Conservation (phyloP, 345 rosid species). For the Angophora floribunda region DNA sequence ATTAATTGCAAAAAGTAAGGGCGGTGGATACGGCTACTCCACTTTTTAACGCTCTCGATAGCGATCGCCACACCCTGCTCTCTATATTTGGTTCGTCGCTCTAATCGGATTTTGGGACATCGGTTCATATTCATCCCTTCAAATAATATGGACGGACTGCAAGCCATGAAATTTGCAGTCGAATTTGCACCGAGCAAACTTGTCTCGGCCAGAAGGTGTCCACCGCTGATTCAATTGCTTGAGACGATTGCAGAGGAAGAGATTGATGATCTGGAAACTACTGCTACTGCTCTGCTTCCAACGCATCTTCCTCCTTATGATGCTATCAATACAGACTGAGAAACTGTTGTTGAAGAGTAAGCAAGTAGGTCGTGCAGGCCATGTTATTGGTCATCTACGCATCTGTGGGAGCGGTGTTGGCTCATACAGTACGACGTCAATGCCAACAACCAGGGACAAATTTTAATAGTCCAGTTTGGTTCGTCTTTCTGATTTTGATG, state of each 20-base stretch:
- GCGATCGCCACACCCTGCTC: neutral
- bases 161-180: neutral
- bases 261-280: neutral
- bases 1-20: neutral
- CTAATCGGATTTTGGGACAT: neutral
- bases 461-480: neutral
- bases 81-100: neutral
- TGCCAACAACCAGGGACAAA: neutral
- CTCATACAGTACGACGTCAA: neutral
- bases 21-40: neutral
- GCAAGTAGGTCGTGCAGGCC: neutral
- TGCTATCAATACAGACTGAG: neutral
- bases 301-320: neutral
- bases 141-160: neutral
- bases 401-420: neutral
- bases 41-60: neutral
- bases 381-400: neutral
- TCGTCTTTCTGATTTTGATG: neutral
- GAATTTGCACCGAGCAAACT: neutral
- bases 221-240: neutral
- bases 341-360: neutral
- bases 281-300: neutral
- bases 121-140: neutral
- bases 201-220: neutral
- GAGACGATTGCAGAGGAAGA: neutral